phyloP scores from a whole-genome alignment of 805 yeast genomes.

The Ogataea pignaliae region DNA sequence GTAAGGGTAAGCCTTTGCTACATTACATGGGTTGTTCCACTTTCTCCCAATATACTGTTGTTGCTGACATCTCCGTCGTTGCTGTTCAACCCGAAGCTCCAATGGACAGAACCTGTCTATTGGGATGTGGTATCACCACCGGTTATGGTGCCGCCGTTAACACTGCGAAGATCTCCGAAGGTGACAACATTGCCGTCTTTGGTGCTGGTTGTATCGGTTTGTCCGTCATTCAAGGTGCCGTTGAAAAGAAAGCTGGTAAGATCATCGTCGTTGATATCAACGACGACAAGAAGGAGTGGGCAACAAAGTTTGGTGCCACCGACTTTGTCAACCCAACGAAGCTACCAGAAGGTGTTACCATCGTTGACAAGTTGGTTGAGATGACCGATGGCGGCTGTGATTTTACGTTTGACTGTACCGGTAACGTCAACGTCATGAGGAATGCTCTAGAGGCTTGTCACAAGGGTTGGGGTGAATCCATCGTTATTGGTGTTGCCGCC shows the following conservation, averaged over 20 bases:
- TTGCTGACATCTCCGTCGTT: conserved; percentile 94
- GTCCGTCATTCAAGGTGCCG: conserved; percentile 94
- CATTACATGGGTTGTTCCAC: conserved; percentile 99
- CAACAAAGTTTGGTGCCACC: conserved; percentile 87
- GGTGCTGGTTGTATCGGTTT: conserved; percentile 99
- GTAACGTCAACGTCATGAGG: conserved; percentile 94
- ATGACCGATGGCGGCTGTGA: conserved; percentile 97
- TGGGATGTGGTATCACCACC: conserved; percentile 98
- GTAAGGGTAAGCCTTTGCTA: conserved; percentile 76
- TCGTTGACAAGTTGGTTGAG: conserved; percentile 79
- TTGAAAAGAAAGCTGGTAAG: conserved; percentile 71
- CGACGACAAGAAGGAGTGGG: conserved; percentile 81
- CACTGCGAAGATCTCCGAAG: conserved; percentile 85
- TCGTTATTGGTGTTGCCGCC: conserved; percentile 97
- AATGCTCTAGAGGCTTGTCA: conserved; percentile 95
- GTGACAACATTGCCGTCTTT: conserved; percentile 92
- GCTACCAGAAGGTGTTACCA: conserved; percentile 65
- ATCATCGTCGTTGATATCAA: conserved; percentile 86
- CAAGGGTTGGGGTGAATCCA: conserved; percentile 98
- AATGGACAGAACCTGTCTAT: conserved; percentile 79
- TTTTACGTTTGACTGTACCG: conserved; percentile 96
- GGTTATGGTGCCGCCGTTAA: conserved; percentile 97
- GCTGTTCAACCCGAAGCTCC: conserved; percentile 84
- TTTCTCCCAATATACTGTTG: conserved; percentile 95
- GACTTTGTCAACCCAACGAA: conserved; percentile 85